phyloP scores from a whole-genome alignment of 176 grass and related monocot genomes.

The Phoenix roebelenii region DNA sequence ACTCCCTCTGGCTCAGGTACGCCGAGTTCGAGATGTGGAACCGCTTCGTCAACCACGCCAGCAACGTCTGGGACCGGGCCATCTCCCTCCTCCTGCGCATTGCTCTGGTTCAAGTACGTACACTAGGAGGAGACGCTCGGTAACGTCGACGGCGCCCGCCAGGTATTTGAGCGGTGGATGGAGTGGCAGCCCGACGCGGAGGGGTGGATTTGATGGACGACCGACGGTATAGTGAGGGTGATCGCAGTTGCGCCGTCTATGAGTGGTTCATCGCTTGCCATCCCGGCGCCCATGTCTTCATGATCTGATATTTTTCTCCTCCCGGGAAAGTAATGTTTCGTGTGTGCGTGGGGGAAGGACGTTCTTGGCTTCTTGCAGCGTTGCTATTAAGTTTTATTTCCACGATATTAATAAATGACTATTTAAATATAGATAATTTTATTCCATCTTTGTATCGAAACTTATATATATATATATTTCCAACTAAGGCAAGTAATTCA shows the following conservation, averaged over 20 bases:
- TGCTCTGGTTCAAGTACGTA: constrained; percentile 80
- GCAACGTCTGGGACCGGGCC: constrained; percentile 79
- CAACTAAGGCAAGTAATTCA: too few species aligned
- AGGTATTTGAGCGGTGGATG: constrained; percentile 90
- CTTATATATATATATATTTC: too few species aligned
- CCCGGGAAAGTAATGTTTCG: too few species aligned
- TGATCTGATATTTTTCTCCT: not conserved
- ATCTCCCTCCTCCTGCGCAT: constrained; percentile 64
- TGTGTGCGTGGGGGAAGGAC: too few species aligned
- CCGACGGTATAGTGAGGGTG: constrained; percentile 50
- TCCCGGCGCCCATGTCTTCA: constrained; percentile 49
- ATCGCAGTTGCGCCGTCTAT: constrained; percentile 42
- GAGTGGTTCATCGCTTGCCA: constrained; percentile 53
- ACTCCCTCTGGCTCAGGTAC: constrained; percentile 92
- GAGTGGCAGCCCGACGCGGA: constrained; percentile 46
- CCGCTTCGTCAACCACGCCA: constrained; percentile 52
- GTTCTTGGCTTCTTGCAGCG: too few species aligned
- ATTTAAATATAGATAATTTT: too few species aligned
- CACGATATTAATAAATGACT: too few species aligned
- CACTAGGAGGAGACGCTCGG: constrained; percentile 76
- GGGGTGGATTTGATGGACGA: constrained; percentile 77
- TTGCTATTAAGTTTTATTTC: too few species aligned
- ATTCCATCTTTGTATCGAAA: too few species aligned
- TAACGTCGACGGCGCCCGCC: constrained; percentile 46
- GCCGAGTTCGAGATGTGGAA: constrained; percentile 85